A percentile compares a stretch with the other conserved stretches of the same genome.
Conservation (phyloP, 1,284 basidiomycete genomes). For the Boletellus deceptivus region DNA sequence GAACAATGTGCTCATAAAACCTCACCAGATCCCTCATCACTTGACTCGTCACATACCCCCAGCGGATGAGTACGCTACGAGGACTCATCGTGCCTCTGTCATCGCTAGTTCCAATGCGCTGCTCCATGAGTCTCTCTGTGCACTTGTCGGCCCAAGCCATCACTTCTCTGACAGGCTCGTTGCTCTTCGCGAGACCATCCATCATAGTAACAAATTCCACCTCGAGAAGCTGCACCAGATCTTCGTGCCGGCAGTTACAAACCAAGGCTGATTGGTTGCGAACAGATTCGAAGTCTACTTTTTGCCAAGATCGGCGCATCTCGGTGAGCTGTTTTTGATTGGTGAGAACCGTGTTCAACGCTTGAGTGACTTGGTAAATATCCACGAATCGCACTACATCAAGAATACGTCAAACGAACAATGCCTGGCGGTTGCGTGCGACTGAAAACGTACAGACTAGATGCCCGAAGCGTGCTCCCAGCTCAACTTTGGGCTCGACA, state of each 20-base stretch:
- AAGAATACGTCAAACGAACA: constrained; percentile 13
- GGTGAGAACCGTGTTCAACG: constrained; percentile 78
- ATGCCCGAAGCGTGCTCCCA: constrained; percentile 85
- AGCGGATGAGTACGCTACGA: constrained; percentile 79
- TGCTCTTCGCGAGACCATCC: constrained; percentile 67
- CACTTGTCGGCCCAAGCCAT: constrained; percentile 89
- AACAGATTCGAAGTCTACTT: constrained; percentile 86
- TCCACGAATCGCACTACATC: constrained; percentile 78
- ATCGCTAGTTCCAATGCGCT: constrained; percentile 55
- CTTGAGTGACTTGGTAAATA: constrained; percentile 87
- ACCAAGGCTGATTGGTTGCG: constrained; percentile 88
- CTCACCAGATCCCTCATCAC: constrained; percentile 84
- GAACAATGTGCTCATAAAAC: constrained; percentile 4
- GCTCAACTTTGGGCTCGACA: constrained; percentile 85
- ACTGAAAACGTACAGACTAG: constrained; percentile 66
- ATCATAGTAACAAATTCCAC: constrained; percentile 79
- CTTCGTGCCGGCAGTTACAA: constrained; percentile 88
- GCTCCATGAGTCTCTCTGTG: constrained; percentile 77
- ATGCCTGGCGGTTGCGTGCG: constrained; percentile 1
- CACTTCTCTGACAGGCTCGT: constrained; percentile 80
- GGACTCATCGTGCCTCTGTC: constrained; percentile 82
- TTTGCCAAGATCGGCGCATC: constrained; percentile 83
- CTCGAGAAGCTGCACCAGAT: constrained; percentile 78
- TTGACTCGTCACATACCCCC: constrained; percentile 89
- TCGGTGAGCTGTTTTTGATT: constrained; percentile 81